Evolutionary conservation across 164 flowering plant genomes (phyloP).

Genomic region (Piper betle): DNA sequence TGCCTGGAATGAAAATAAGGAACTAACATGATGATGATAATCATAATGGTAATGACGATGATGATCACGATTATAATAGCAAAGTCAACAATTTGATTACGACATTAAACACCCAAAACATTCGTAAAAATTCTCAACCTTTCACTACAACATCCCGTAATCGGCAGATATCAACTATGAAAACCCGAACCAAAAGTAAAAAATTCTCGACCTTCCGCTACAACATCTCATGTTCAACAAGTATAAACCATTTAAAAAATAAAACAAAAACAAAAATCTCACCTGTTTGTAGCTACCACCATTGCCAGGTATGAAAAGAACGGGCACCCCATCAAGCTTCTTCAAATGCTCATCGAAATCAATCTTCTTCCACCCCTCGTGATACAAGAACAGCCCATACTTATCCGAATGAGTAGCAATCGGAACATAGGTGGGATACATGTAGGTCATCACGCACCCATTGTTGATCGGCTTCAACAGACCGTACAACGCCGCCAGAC

Average conservation of each 20-base stretch:
- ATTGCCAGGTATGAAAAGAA: slow-evolving; percentile 93
- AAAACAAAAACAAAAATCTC: slow-evolving; percentile 6
- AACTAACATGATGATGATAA: no score
- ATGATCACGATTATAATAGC: no score
- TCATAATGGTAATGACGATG: no score
- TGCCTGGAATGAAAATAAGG: slow-evolving; percentile 51
- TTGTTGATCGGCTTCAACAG: slow-evolving; percentile 56
- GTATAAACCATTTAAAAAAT: neutral
- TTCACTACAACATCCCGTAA: no score
- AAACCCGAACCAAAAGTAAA: no score
- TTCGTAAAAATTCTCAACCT: no score
- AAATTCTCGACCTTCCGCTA: no score
- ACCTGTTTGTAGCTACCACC: slow-evolving; percentile 99
- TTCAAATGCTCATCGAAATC: slow-evolving; percentile 70
- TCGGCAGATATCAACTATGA: no score
- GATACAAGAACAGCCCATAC: slow-evolving; percentile 80
- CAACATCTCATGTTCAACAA: neutral
- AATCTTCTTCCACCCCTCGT: slow-evolving; percentile 96
- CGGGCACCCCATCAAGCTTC: slow-evolving; percentile 77
- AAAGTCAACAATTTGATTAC: no score
- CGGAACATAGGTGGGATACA: slow-evolving; percentile 93
- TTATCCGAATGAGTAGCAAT: slow-evolving; percentile 38
- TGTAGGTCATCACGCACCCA: slow-evolving; percentile 92
- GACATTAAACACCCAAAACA: no score
- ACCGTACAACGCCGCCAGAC: slow-evolving; percentile 41